phyloP scores from a whole-genome alignment of 495 filamentous ascomycete genomes.

The Parathielavia appendiculata region DNA sequence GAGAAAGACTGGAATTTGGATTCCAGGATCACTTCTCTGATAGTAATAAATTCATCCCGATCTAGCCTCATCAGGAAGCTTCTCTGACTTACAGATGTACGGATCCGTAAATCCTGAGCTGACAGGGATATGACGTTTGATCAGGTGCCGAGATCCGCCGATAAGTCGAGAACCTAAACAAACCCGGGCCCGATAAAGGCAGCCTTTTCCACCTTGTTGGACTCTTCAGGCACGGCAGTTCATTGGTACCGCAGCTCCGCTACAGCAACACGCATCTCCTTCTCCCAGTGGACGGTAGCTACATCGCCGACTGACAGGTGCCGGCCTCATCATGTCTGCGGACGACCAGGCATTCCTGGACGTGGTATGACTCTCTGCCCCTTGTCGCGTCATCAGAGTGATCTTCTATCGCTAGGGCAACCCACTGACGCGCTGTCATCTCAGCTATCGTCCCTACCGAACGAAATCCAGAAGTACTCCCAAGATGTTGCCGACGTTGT shows the following conservation, averaged over 20 bases:
- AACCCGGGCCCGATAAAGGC: constrained; percentile 6
- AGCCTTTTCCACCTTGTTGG: constrained; percentile 1
- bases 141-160: constrained; percentile 4
- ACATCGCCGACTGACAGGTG: background rate
- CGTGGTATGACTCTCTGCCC: constrained; percentile 40
- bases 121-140: constrained; percentile 10
- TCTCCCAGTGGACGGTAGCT: background rate
- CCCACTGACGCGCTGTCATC: constrained; percentile 7
- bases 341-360: constrained; percentile 61
- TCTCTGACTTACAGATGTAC: constrained; percentile 10
- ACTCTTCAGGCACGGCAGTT: background rate
- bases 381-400: constrained; percentile 8
- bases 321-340: constrained; percentile 46
- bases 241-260: background rate
- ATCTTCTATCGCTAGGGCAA: background rate
- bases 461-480: constrained; percentile 50
- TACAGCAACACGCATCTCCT: background rate
- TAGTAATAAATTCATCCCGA: background rate
- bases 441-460: constrained; percentile 67
- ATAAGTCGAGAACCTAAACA: constrained; percentile 10
- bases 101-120: background rate
- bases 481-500: constrained; percentile 64
- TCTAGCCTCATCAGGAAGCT: constrained; percentile 2
- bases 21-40: too few species aligned
- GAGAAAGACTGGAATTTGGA: too few species aligned